Evolutionary conservation across 2,329 filamentous ascomycete species (phyloP).

Genomic region (Geoglossum cookeanum): DNA sequence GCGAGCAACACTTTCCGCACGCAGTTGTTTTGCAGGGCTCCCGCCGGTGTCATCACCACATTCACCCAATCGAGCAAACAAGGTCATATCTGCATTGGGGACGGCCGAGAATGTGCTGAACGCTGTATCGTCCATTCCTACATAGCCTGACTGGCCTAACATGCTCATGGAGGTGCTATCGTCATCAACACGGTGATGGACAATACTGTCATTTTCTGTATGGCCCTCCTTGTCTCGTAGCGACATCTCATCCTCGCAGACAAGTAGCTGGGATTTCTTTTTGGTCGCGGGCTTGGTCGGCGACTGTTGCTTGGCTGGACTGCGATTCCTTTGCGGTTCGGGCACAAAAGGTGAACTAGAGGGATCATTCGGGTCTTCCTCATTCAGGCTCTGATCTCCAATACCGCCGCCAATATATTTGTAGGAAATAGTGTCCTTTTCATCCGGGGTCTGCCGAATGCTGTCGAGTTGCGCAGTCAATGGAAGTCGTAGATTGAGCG

Average conservation of each 20-base stretch:
- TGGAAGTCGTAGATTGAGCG: neutral
- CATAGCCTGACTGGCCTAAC: neutral
- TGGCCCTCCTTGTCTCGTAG: neutral
- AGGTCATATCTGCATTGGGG: conserved; percentile 56
- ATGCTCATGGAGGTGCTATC: neutral
- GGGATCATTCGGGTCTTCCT: neutral
- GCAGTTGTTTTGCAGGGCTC: conserved; percentile 24
- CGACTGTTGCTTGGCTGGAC: neutral
- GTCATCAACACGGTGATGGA: neutral
- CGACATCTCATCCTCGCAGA: neutral
- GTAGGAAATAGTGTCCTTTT: neutral
- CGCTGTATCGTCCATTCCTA: conserved; percentile 41
- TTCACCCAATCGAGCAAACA: conserved; percentile 55
- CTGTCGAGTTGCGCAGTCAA: neutral
- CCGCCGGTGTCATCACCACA: conserved; percentile 36
- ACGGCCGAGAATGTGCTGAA: conserved; percentile 83
- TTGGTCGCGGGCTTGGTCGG: neutral
- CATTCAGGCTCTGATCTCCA: neutral
- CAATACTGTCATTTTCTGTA: neutral
- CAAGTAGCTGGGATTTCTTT: neutral
- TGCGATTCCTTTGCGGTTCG: neutral
- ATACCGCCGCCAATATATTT: neutral
- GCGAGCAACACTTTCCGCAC: conserved; percentile 7
- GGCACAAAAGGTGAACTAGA: neutral
- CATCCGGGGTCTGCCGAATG: neutral